Evolutionary conservation across 139 green algal genomes (phyloP).

Genomic region (Tetraselmis striata): DNA sequence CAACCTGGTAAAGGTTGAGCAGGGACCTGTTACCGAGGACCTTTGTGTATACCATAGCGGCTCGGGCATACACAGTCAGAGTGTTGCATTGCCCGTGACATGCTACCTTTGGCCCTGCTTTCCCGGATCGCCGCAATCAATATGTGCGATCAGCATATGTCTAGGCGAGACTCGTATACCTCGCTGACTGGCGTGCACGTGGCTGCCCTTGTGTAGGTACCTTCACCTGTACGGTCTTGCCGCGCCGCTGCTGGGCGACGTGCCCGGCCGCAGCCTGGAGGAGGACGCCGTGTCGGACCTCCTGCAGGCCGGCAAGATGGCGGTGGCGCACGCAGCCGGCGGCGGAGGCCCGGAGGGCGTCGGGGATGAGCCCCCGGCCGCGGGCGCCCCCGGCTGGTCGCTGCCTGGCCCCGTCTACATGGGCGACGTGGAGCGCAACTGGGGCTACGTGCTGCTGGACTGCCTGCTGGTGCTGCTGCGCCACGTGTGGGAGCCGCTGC

Average conservation of each 20-base stretch:
- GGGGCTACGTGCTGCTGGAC: slow-evolving; percentile 72
- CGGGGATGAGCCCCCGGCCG: no score
- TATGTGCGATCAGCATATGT: no score
- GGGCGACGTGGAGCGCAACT: slow-evolving; percentile 22
- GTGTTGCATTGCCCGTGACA: no score
- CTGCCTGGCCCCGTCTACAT: not conserved
- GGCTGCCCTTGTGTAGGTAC: no score
- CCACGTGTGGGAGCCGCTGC: slow-evolving; percentile 31
- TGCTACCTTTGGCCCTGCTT: no score
- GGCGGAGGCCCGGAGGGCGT: not conserved
- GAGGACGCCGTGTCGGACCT: not conserved
- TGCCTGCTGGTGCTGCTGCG: slow-evolving; percentile 64
- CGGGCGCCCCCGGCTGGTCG: not conserved
- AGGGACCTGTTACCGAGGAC: no score
- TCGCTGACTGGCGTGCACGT: not conserved
- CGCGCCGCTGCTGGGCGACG: not conserved
- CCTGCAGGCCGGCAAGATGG: not conserved
- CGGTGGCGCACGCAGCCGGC: not conserved
- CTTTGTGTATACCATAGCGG: no score
- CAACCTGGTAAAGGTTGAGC: no score
- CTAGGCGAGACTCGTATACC: no score
- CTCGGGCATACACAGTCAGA: no score
- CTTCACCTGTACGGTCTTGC: not conserved
- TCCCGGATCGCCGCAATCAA: no score
- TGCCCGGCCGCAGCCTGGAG: not conserved